Evolutionary conservation across 2,329 filamentous ascomycete species (phyloP).

Genomic region (Paraconiothyrium sp.): DNA sequence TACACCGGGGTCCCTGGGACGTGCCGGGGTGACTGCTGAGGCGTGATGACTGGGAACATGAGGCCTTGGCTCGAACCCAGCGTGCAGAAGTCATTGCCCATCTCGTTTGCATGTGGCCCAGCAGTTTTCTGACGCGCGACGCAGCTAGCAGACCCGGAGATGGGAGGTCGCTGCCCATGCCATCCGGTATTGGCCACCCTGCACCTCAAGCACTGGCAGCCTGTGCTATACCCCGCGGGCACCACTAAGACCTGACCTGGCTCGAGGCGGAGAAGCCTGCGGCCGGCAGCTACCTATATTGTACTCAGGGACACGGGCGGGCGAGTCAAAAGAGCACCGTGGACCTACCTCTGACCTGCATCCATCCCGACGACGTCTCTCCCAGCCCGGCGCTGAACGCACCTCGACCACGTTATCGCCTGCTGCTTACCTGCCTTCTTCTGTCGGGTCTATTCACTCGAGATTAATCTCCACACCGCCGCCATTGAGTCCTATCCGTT

Average conservation of each 20-base stretch:
- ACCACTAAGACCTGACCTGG: constrained; percentile 40
- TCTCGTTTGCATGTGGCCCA: constrained; percentile 49
- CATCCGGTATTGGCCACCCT: constrained; percentile 46
- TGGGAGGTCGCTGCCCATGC: constrained; percentile 42
- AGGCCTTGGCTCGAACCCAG: constrained; percentile 35
- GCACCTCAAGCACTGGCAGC: constrained; percentile 41
- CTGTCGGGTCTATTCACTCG: constrained; percentile 5
- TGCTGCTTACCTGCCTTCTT: constrained; percentile 3
- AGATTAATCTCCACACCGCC: constrained; percentile 17
- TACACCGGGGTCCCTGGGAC: constrained; percentile 33
- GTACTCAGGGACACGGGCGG: constrained; percentile 47
- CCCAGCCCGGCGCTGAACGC: constrained; percentile 41
- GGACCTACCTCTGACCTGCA: constrained; percentile 41
- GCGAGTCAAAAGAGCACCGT: constrained; percentile 38
- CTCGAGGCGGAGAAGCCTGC: constrained; percentile 39
- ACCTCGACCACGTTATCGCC: constrained; percentile 22
- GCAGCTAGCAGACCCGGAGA: constrained; percentile 44
- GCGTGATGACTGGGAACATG: constrained; percentile 39
- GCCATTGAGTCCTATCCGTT: constrained; percentile 30
- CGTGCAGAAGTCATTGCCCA: constrained; percentile 38
- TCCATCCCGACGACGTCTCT: constrained; percentile 40
- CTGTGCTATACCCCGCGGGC: constrained; percentile 48
- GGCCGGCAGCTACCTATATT: constrained; percentile 47
- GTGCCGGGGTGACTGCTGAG: constrained; percentile 37
- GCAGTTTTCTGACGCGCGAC: constrained; percentile 46